These are phyloP conservation scores for Exophiala phaeomuriformis DNA, from an alignment of 2,329 filamentous ascomycete genomes.

Conservation along the genomic window DNA sequence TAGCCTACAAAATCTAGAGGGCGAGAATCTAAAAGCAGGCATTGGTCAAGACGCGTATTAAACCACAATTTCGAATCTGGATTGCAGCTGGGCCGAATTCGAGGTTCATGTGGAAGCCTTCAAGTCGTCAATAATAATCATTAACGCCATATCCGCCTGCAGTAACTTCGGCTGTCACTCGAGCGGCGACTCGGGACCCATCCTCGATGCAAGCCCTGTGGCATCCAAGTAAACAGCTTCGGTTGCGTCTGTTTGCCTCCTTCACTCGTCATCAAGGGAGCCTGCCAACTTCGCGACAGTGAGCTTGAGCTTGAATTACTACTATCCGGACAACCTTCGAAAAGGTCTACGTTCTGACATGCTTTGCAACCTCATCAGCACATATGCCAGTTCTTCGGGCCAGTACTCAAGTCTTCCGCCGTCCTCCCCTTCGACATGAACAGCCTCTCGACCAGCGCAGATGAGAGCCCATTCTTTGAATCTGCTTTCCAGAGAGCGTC, in stretches of 20 bases:
- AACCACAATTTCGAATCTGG: no score
- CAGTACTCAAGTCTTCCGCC: background rate
- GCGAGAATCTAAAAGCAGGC: no score
- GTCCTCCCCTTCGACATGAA: conserved; percentile 20
- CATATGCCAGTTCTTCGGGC: conserved; percentile 8
- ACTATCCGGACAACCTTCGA: background rate
- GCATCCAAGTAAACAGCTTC: no score
- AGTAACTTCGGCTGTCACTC: no score
- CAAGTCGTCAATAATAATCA: no score
- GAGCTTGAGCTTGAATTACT: background rate
- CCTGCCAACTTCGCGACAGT: background rate
- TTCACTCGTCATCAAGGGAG: conserved; percentile 9
- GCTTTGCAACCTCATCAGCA: conserved; percentile 2
- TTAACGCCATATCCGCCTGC: no score
- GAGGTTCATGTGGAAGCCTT: no score
- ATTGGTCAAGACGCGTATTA: no score
- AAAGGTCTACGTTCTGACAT: background rate
- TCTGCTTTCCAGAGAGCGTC: conserved; percentile 5
- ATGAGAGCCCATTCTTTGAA: conserved; percentile 15
- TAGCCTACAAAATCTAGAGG: no score
- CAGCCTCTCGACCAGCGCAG: conserved; percentile 22
- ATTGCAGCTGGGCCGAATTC: no score
- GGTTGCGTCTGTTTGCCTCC: background rate
- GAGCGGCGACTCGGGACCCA: background rate
- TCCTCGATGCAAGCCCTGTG: no score